Evolutionary conservation across 2,329 filamentous ascomycete genomes (phyloP), one percentile per base, ranked within the genome.

Genomic region (Cercospora sp.): DNA sequence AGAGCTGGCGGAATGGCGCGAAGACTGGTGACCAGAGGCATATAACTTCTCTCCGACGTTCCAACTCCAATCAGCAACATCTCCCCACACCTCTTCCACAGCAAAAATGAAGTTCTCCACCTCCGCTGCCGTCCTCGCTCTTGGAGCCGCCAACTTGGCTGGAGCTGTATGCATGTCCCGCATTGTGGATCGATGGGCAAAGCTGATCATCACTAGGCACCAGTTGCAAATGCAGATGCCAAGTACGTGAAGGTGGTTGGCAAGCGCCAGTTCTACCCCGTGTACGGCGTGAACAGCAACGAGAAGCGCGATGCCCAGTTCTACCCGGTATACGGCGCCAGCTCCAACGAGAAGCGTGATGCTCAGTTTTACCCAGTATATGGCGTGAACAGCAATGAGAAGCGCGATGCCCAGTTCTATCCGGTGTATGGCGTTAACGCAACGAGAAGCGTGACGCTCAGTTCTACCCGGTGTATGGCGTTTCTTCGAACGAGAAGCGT

Each of bases 191-290:
- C 18, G 8, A 34, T 63, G 28, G 12, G 13, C 13, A 21, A 28
- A 55, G 32, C 61, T 63, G 30, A 63, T 49, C n/a, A 28, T 21
- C 9, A 30, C 10, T n/a, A 63, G 61, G 61, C 61, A 53, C 61
- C 61, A 28, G 61, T 63, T 12, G 43, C 61, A 24, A 49, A 63
- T 24, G 45, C 61, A 53, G 24, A 55, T 24, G 40, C 61, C n/a
- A 49, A 53, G 26, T 63, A 63, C 61, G 51, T 53, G 45, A 63
- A 63, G 61, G 28, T 63, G 30, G 61, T 63, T 8, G 61, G 61
- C 61, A 63, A 63, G 30, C 61, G 61, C 45, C 61, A 63, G 16
- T 63, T 63, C 49, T 63, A 63, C 28, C 61, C 61, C 18, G 61
- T 63, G 3, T 63, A 63, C n/a, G 61, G 61, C 21, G 34, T 37